Evolutionary conservation across 192 early-diverging fungal species (phyloP), one percentile per base, ranked within the genome.

Genomic region (Chytriomyces sp.): DNA sequence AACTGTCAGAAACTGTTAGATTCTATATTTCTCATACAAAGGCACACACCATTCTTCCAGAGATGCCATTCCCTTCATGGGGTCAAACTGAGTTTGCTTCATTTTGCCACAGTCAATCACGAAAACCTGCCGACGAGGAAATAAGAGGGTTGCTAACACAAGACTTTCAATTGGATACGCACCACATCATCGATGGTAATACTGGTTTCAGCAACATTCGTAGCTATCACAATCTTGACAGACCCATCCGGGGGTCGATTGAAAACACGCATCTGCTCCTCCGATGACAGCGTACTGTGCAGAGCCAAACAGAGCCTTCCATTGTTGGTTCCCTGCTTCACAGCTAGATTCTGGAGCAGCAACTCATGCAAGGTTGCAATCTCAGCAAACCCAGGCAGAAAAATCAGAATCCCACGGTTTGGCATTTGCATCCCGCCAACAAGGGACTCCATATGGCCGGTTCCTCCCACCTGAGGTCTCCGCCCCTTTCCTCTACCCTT

Each of bases 111-210:
- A 84, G 74, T 93, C 91, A 63, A 93, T 82, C 12, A 92, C 90
- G 55, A 87, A 82, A 28, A 78, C 74, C 74, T 77, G 41, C 75
- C 89, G 88, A 5, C 75, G 75, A 69, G 17, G 72, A 14, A 31
- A 57, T 57, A 57, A 8, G 30, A n/a, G 30, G 25, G 7, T 57
- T 57, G 25, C 5, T 5, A 39, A 36, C 31, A 91, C 87, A 0
- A 88, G 94, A 44, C 7, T 44, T 19, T 10, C 7, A 44, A 44
- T 44, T 44, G 8, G 7, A 19, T 19, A 7, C 41, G 7, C 4
- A 91, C 78, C 22, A 96, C 85, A 49, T 93, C 94, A 65, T 96
- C 93, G 33, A 85, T 70, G 0, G 96, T 93, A 62, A 93, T 90
- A 70, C 82, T 80, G 0, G 92, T 93, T 74, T 92, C 92, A 3